Evolutionary conservation across 1,139 yeast genomes (phyloP).

Genomic region (Sugiyamaella neomexicana): DNA sequence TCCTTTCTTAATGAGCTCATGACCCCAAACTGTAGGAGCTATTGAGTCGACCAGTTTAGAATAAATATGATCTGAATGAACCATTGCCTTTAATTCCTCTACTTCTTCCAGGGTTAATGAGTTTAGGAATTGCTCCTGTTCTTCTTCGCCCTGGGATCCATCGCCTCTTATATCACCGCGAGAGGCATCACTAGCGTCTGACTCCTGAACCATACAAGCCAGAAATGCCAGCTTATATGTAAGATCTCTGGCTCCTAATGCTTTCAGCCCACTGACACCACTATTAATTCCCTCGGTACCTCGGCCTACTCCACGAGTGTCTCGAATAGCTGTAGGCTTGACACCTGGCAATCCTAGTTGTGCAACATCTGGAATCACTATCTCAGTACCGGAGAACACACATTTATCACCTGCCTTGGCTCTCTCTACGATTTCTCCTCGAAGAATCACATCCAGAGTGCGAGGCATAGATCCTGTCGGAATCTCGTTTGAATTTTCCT

Average conservation of each 20-base stretch:
- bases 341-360: conserved; percentile 97
- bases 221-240: conserved; percentile 89
- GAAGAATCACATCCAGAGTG: conserved; percentile 84
- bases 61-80: conserved; percentile 82
- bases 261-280: conserved; percentile 81
- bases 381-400: conserved; percentile 91
- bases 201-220: conserved; percentile 75
- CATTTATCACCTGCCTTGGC: conserved; percentile 99
- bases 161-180: conserved; percentile 41
- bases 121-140: conserved; percentile 77
- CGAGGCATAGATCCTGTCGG: conserved; percentile 99
- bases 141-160: conserved; percentile 48
- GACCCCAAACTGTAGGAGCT: conserved; percentile 98
- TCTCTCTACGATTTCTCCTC: conserved; percentile 94
- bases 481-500: conserved; percentile 91
- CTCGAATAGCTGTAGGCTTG: conserved; percentile 80
- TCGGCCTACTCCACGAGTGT: conserved; percentile 58
- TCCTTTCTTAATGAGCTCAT: conserved; percentile 92
- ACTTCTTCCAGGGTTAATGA: conserved; percentile 82
- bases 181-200: conserved; percentile 40
- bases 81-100: conserved; percentile 84
- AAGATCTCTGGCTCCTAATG: conserved; percentile 90
- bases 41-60: conserved; percentile 82
- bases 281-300: conserved; percentile 71
- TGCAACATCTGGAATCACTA: conserved; percentile 92